Percentiles rank a stretch among this genome's conserved stretches.
Evolutionary conservation across 148 eudicot genomes (phyloP).

Genomic region (Dianthus caryophyllus): DNA sequence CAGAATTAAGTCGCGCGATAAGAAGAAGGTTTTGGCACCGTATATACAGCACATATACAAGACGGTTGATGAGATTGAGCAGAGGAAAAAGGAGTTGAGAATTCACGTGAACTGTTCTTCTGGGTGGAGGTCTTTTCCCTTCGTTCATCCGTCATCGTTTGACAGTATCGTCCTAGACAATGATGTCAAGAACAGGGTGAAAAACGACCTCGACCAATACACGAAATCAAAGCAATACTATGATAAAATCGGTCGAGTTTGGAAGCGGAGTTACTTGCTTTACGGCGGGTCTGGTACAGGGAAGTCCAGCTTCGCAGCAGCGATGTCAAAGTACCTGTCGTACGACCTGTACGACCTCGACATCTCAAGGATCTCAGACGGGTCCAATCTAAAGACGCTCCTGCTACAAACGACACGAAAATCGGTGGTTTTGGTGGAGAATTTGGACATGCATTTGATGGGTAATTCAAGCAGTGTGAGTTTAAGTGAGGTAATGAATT

Average conservation of each 20-base stretch:
- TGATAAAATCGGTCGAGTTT: constrained; percentile 53
- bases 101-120: constrained; percentile 35
- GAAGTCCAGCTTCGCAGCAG: constrained; percentile 65
- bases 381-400: constrained; percentile 52
- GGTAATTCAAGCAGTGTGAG: constrained; percentile 45
- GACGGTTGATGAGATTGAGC: constrained; percentile 52
- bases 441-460: constrained; percentile 45
- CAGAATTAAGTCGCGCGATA: constrained; percentile 49
- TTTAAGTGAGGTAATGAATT: constrained; percentile 44
- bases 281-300: constrained; percentile 68
- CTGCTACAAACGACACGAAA: constrained; percentile 45
- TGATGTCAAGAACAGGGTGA: constrained; percentile 50
- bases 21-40: constrained; percentile 41
- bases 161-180: constrained; percentile 48
- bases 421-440: constrained; percentile 58
- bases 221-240: constrained; percentile 62
- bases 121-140: constrained; percentile 50
- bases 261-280: constrained; percentile 58
- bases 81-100: constrained; percentile 41
- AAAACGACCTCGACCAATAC: constrained; percentile 53
- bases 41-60: constrained; percentile 58
- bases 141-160: constrained; percentile 57
- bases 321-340: constrained; percentile 44
- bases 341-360: constrained; percentile 62
- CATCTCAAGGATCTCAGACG: constrained; percentile 35